Base-by-base conservation (phyloP, 768 basidiomycete genomes). In the Crassisporium funariophilum region DNA sequence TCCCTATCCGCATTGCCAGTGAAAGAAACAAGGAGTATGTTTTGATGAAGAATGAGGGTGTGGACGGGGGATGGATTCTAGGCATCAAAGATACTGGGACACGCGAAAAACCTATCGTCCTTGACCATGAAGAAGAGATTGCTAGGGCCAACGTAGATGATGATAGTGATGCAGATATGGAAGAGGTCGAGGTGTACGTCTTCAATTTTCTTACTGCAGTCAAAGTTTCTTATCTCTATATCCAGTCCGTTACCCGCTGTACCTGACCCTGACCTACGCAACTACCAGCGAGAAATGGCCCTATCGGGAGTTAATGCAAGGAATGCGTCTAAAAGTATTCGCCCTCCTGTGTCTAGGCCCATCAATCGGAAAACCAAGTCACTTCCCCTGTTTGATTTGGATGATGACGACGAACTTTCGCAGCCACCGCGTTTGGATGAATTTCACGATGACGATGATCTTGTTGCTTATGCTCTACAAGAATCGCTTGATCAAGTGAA, bases 21-120 rank as follows among this genome's bases (percentile, higher is more conserved):
- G 95, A 98, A 66, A 74, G 95, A 51, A 98, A 98, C 60, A 86
- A 83, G 63, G 85, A 97, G 64, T 99, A 99, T 66, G 75, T 98
- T n/a, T 74, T 99, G 48, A 76, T 98, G 48, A 95, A 95, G 72
- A 95, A 97, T 57, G 84, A 91, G 52, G 86, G 86, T 24, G 81
- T 71, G 12, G 84, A 80, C 16, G 94, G 95, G 2, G 97, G 97
- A 1, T 99, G 97, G 95, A 83, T 95, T 31, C 72, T 99, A 13
- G 95, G 95, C 3, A 86, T 98, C 33, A 77, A 89, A 38, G 91
- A 97, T 56, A 59, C 52, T 41, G 93, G 95, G 13, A 91, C 89
- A 5, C 76, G 75, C 47, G 76, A 82, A 39, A 91, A 91, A 54
- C 95, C 95, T 4, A 98, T 98, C 47, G 79, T 84, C 44, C 79